Conservation (phyloP, 2,329 filamentous ascomycete genomes). For the Mycosphaerella sp. region DNA sequence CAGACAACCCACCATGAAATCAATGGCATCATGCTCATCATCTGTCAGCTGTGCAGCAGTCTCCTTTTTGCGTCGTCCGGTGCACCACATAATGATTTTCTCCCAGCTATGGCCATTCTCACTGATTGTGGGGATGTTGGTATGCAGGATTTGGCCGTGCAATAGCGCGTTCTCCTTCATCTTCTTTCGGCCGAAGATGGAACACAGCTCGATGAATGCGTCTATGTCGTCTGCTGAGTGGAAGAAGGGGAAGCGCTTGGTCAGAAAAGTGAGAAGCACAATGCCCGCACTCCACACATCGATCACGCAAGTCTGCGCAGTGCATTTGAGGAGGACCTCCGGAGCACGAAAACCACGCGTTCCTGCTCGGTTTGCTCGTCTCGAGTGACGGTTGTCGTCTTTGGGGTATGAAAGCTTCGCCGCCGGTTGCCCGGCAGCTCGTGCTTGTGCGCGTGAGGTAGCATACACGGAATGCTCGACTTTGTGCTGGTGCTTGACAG, state of each 20-base stretch:
- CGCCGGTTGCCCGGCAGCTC: slow-evolving; percentile 24
- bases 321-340: slow-evolving; percentile 96
- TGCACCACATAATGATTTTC: slow-evolving; percentile 94
- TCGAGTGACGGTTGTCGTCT: slow-evolving; percentile 77
- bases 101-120: slow-evolving; percentile 79
- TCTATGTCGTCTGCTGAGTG: slow-evolving; percentile 98
- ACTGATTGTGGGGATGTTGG: slow-evolving; percentile 83
- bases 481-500: slow-evolving; percentile 53
- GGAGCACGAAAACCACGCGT: slow-evolving; percentile 94
- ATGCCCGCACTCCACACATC: slow-evolving; percentile 97
- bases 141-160: slow-evolving; percentile 89
- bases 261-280: slow-evolving; percentile 92
- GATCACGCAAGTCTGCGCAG: slow-evolving; percentile 82
- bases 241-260: slow-evolving; percentile 93
- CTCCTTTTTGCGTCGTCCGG: slow-evolving; percentile 57
- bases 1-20: slow-evolving; percentile 65
- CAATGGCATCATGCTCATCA: slow-evolving; percentile 66
- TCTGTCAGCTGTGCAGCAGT: slow-evolving; percentile 50
- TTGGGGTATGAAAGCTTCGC: slow-evolving; percentile 68
- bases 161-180: slow-evolving; percentile 79
- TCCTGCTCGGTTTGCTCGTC: slow-evolving; percentile 87
- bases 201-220: slow-evolving; percentile 93
- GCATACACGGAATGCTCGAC: slow-evolving; percentile 54
- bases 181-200: slow-evolving; percentile 77
- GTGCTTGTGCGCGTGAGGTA: slow-evolving; percentile 41